phyloP scores from a whole-genome alignment of 495 filamentous ascomycete genomes.

The Penicillium dipodomyicola region DNA sequence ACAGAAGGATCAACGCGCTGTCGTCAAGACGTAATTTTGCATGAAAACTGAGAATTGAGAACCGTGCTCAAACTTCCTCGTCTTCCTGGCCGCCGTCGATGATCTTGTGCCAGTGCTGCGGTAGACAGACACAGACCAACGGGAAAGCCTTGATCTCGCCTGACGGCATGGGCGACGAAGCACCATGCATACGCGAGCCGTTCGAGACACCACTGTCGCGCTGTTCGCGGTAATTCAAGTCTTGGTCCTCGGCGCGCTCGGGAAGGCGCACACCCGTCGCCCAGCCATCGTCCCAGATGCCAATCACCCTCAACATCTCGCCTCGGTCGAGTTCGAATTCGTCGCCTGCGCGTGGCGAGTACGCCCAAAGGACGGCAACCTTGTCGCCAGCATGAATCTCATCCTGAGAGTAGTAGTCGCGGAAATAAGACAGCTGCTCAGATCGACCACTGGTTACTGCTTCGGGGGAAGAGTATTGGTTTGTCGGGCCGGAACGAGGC shows the following conservation, averaged over 20 bases:
- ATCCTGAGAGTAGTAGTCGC: constrained; percentile 97
- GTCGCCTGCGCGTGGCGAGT: constrained; percentile 87
- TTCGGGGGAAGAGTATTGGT: constrained; percentile 78
- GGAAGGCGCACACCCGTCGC: constrained; percentile 84
- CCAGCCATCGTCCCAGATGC: constrained; percentile 99
- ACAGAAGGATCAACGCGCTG: constrained; percentile 36
- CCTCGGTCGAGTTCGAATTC: constrained; percentile 93
- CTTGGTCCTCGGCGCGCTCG: constrained; percentile 86
- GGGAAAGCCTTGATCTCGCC: constrained; percentile 98
- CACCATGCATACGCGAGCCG: constrained; percentile 60
- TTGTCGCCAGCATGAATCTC: constrained; percentile 90
- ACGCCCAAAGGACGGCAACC: constrained; percentile 93
- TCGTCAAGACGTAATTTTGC: constrained; percentile 44
- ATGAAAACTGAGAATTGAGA: constrained; percentile 27
- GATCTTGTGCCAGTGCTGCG: constrained; percentile 96
- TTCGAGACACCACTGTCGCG: constrained; percentile 93
- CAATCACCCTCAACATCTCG: constrained; percentile 97
- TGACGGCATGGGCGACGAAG: constrained; percentile 60
- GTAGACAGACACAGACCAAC: constrained; percentile 94
- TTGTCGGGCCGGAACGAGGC: constrained; percentile 67
- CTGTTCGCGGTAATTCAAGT: constrained; percentile 69
- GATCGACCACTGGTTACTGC: constrained; percentile 85
- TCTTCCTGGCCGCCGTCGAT: constrained; percentile 68
- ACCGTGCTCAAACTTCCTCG: constrained; percentile 33
- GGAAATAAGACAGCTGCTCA: constrained; percentile 92